These are phyloP conservation scores for Clarireedia monteithiana DNA, from an alignment of 2,329 filamentous ascomycete genomes.

Conservation along the genomic window DNA sequence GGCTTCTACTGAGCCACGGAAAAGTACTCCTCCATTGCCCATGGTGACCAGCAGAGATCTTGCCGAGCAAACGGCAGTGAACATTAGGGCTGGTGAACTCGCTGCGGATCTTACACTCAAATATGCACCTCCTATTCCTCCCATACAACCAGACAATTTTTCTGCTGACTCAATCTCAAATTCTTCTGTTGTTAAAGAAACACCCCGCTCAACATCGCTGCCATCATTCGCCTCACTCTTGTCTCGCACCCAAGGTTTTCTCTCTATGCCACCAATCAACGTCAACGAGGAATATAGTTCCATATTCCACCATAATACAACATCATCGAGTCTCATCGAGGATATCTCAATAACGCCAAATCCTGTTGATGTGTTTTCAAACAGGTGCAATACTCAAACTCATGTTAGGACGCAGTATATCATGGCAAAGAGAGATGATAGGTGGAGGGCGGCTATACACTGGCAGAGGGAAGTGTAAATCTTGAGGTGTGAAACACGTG, in stretches of 20 bases:
- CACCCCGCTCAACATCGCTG: background rate
- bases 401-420: conserved; percentile 12
- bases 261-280: too few species aligned
- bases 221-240: background rate
- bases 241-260: background rate
- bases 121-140: too few species aligned
- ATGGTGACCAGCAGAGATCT: too few species aligned
- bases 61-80: too few species aligned
- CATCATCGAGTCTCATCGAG: conserved; percentile 12
- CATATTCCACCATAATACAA: background rate
- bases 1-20: too few species aligned
- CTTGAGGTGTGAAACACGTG: background rate
- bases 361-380: background rate
- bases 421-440: background rate
- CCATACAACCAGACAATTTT: too few species aligned
- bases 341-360: conserved; percentile 7
- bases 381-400: background rate
- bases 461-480: background rate
- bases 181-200: too few species aligned
- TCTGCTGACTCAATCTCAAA: background rate
- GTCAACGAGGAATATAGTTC: too few species aligned
- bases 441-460: conserved; percentile 5
- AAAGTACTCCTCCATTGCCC: too few species aligned
- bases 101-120: too few species aligned
- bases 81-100: too few species aligned